Evolutionary conservation across 495 filamentous ascomycete species (phyloP).

Genomic region (Penicillium fimorum): DNA sequence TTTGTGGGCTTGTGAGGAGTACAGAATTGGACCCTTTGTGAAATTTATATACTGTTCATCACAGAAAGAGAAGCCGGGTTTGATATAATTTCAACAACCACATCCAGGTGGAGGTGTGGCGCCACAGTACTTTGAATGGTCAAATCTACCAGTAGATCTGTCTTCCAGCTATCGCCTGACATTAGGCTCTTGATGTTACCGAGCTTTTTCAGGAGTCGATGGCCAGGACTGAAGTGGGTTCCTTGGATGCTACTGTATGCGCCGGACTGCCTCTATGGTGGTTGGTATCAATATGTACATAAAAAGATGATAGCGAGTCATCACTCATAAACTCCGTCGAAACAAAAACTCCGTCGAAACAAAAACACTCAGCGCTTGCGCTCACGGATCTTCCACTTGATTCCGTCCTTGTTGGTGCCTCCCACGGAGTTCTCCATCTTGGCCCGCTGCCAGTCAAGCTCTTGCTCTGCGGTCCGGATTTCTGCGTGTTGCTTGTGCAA

Average conservation of each 20-base stretch:
- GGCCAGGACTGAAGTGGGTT: background rate
- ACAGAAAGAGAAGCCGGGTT: background rate
- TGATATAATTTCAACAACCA: background rate
- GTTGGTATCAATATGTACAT: slow-evolving; percentile 18
- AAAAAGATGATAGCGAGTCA: slow-evolving; percentile 21
- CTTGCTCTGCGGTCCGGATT: slow-evolving; percentile 68
- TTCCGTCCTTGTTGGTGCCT: slow-evolving; percentile 75
- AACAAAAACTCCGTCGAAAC: slow-evolving; percentile 18
- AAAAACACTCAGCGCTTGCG: slow-evolving; percentile 63
- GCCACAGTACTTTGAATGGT: background rate
- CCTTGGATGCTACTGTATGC: slow-evolving; percentile 7
- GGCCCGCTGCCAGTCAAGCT: slow-evolving; percentile 74
- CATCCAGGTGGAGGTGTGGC: background rate
- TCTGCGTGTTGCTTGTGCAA: slow-evolving; percentile 68
- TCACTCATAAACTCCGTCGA: slow-evolving; percentile 26
- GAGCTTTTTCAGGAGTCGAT: background rate
- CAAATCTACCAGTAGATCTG: background rate
- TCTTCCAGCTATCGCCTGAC: background rate
- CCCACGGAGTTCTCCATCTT: slow-evolving; percentile 79
- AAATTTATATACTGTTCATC: background rate
- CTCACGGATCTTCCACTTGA: slow-evolving; percentile 80
- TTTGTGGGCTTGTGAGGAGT: background rate
- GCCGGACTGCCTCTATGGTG: slow-evolving; percentile 12
- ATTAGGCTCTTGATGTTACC: background rate
- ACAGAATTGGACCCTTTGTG: background rate